Conservation (phyloP, 139 green algal genomes). For the Haematococcus lacustris region DNA sequence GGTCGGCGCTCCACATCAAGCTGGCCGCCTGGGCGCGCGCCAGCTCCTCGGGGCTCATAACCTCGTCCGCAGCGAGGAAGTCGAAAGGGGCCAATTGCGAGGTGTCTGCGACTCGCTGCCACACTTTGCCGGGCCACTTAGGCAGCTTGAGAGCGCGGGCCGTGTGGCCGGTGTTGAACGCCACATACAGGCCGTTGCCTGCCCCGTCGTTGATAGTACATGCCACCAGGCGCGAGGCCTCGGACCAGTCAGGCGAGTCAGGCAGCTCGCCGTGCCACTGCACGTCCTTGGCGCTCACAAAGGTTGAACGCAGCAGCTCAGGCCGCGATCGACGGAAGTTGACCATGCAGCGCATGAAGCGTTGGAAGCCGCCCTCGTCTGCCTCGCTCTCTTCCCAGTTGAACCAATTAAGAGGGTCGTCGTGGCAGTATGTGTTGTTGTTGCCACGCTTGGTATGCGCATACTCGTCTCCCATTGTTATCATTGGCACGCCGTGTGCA, state of each 20-base stretch:
- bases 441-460: conserved; percentile 91
- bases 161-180: conserved; percentile 66
- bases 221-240: conserved; percentile 66
- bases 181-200: conserved; percentile 50
- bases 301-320: conserved; percentile 53
- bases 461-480: conserved; percentile 96
- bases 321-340: conserved; percentile 23
- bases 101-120: conserved; percentile 68
- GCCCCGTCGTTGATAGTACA: conserved; percentile 1
- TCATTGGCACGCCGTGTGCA: conserved; percentile 88
- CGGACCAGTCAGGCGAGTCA: conserved; percentile 79
- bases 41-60: conserved; percentile 35
- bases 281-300: conserved; percentile 59
- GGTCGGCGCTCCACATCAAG: conserved; percentile 61
- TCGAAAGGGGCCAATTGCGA: conserved; percentile 77
- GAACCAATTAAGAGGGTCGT: conserved; percentile 57
- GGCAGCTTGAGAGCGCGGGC: conserved; percentile 49
- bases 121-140: conserved; percentile 45
- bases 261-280: conserved; percentile 73
- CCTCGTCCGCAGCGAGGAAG: conserved; percentile 62
- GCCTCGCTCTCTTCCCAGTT: conserved; percentile 58
- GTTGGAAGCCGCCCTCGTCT: conserved; percentile 58
- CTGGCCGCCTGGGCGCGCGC: conserved; percentile 8
- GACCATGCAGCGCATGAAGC: conserved; percentile 72
- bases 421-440: conserved; percentile 99